These are phyloP conservation scores for Tylopilus sp. DNA, from an alignment of 768 basidiomycete species.

Conservation along the genomic window DNA sequence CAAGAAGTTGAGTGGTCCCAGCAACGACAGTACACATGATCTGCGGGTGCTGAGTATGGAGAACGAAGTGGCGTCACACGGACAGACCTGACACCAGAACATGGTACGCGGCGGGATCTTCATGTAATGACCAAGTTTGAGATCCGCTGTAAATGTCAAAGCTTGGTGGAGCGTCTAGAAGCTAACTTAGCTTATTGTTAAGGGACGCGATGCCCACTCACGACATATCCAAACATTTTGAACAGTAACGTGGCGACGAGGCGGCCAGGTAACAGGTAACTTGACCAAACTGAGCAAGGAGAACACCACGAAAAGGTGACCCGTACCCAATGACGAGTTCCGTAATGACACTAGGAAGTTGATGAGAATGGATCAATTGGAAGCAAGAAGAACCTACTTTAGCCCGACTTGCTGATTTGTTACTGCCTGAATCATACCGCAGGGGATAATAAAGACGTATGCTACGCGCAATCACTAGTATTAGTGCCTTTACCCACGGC, in stretches of 20 bases:
- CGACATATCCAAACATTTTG: constrained; percentile 79
- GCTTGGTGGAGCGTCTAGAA: constrained; percentile 40
- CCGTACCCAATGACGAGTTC: constrained; percentile 70
- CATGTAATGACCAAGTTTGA: constrained; percentile 74
- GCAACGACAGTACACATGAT: constrained; percentile 64
- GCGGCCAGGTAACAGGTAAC: constrained; percentile 69
- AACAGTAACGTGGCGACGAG: constrained; percentile 85
- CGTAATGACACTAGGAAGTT: constrained; percentile 53
- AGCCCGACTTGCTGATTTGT: constrained; percentile 78
- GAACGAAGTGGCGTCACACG: neutral
- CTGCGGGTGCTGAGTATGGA: constrained; percentile 24
- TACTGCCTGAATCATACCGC: constrained; percentile 64
- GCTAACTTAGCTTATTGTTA: neutral
- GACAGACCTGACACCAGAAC: constrained; percentile 62
- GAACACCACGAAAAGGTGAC: neutral
- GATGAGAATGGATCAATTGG: neutral
- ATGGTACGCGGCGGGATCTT: constrained; percentile 64
- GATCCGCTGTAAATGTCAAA: constrained; percentile 65
- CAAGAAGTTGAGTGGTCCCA: constrained; percentile 70
- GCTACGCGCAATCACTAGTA: too few relatives aligned
- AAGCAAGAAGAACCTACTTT: constrained; percentile 30
- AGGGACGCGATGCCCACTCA: constrained; percentile 2
- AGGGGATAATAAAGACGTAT: constrained; percentile 46
- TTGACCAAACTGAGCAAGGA: constrained; percentile 4
- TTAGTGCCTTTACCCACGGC: too few relatives aligned